Percentiles rank a stretch among this genome's conserved stretches.
Evolutionary conservation across 1,284 basidiomycete genomes (phyloP).

Genomic region (Puccinia hordei): DNA sequence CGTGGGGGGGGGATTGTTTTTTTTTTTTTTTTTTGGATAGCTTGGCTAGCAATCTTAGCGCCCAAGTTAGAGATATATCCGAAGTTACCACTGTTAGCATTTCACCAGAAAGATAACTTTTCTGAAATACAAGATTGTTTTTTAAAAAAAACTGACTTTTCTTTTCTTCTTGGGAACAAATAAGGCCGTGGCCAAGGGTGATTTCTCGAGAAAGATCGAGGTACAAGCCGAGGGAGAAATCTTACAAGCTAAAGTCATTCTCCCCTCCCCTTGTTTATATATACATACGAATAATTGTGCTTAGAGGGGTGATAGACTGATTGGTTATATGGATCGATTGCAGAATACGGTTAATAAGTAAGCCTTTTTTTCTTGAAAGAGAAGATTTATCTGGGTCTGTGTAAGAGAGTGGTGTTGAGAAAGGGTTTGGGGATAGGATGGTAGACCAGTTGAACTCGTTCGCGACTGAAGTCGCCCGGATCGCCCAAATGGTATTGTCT

Average conservation of each 20-base stretch:
- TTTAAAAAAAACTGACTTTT: no score
- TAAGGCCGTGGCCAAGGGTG: conserved; percentile 60
- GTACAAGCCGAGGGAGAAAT: conserved; percentile 60
- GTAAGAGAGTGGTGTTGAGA: no score
- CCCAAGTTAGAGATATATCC: conserved; percentile 48
- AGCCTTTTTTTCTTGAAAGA: background rate
- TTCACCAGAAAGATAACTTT: no score
- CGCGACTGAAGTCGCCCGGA: conserved; percentile 59
- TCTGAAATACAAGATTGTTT: no score
- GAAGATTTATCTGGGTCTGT: no score
- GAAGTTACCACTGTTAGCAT: conserved; percentile 43
- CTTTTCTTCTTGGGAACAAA: background rate
- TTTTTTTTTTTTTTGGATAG: no score
- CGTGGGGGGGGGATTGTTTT: no score
- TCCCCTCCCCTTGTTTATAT: background rate
- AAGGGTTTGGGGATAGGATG: conserved; percentile 55
- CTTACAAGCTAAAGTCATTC: conserved; percentile 37
- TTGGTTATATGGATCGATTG: no score
- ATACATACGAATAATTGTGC: no score
- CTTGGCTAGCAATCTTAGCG: conserved; percentile 48
- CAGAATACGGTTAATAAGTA: conserved; percentile 49
- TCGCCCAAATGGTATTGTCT: conserved; percentile 43
- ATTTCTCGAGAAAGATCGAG: conserved; percentile 60
- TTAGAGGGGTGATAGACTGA: no score
- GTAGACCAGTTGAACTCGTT: conserved; percentile 60